Base-by-base conservation (phyloP, 345 rosid genomes). In the Euphorbia tirucalli region DNA sequence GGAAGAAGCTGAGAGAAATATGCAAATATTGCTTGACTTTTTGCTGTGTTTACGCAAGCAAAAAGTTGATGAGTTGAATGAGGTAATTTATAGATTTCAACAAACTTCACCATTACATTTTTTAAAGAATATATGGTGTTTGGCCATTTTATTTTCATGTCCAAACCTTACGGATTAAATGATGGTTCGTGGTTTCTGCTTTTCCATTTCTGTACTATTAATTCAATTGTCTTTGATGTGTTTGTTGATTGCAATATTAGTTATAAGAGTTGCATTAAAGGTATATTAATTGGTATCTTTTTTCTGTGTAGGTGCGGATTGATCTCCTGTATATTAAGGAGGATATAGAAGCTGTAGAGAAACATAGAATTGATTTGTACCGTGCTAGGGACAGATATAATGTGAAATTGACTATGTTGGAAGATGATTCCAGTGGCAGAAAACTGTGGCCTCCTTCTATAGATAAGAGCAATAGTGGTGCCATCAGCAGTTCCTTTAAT, bases 1-100 rank as follows among this genome's bases (percentile, higher is more conserved):
- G 79, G 99, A 95, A 85, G 98, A 90, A 83, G 89, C 97, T 58
- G 99, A 92, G 85, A 89, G 97, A 81, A 92, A 90, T 84, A 95
- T 90, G 99, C 97, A 95, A 84, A 89, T 95, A 81, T 83, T 95
- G 48, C 72, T 95, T 70, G 96, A 93, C 77, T 95, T 95, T 84
- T 81, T 95, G 83, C 88, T 86, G 61, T 86, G 90, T 82, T 80
- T 92, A 65, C 81, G 89, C 75, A 95, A 92, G 88, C 96, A 90
- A 79, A 92, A 90, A 81, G 93, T 83, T 71, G 98, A 90, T 71
- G 98, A 95, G 80, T 77, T 95, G 56, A 86, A 82, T 70, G 96
- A 90, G 98, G 99, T 95, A 71, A 60, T 85, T 73, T 43, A 30
- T 24, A 22, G 37, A 4, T 61, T 50, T 49, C 60, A 27, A 35